These are phyloP conservation scores for Rutstroemia sp. DNA, from an alignment of 2,329 filamentous ascomycete species.

Conservation along the genomic window DNA sequence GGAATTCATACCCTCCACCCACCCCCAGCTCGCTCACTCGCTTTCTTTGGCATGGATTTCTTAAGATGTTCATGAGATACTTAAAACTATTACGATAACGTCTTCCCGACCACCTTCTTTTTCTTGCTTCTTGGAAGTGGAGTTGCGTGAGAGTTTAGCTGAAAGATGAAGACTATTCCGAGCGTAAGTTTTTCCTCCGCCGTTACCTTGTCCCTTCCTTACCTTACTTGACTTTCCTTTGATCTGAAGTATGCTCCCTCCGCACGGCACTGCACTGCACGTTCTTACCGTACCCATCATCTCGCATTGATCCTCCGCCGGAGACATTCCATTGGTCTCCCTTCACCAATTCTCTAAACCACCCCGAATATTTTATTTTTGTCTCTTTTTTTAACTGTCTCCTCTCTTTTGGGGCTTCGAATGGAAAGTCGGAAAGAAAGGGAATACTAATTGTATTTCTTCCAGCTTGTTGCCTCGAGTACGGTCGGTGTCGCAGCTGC, in stretches of 20 bases:
- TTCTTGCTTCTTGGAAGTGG: constrained; percentile 6
- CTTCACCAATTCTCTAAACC: background rate
- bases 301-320: background rate
- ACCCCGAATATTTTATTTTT: background rate
- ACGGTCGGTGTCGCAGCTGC: constrained; percentile 30
- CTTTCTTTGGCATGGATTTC: constrained; percentile 19
- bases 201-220: background rate
- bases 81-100: constrained; percentile 13
- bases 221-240: background rate
- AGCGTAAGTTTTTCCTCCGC: constrained; percentile 23
- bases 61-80: constrained; percentile 24
- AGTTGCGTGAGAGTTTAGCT: too few relatives aligned
- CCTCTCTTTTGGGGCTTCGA: background rate
- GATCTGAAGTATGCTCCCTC: background rate
- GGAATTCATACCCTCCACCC: background rate
- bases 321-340: constrained; percentile 1
- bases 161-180: constrained; percentile 29
- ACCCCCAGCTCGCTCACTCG: background rate
- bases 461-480: constrained; percentile 31
- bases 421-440: constrained; percentile 1
- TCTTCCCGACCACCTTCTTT: constrained; percentile 10
- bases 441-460: constrained; percentile 12
- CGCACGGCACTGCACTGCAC: too few relatives aligned
- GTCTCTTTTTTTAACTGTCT: background rate
- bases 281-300: background rate